phyloP scores from a whole-genome alignment of 1,284 basidiomycete species.

The Rhizoctonia solani region DNA sequence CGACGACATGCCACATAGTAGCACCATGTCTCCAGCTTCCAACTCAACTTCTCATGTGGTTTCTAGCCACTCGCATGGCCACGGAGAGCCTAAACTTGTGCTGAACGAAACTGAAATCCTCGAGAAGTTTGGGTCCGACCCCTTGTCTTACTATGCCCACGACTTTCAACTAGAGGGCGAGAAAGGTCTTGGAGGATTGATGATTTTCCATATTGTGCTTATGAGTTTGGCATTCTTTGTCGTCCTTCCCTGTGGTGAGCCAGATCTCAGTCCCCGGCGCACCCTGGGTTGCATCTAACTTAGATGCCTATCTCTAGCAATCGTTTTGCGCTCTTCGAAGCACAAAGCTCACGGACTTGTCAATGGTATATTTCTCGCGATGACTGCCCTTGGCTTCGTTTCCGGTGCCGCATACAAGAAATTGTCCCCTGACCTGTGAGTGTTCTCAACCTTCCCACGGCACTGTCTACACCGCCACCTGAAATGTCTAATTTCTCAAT shows the following conservation, averaged over 20 bases:
- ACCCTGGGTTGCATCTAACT: neutral
- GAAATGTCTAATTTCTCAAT: constrained; percentile 38
- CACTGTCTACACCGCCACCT: constrained; percentile 8
- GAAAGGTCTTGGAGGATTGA: constrained; percentile 51
- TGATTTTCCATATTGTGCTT: constrained; percentile 65
- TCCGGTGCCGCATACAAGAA: constrained; percentile 70
- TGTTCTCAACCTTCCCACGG: constrained; percentile 44
- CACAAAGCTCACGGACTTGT: constrained; percentile 63
- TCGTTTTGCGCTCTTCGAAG: constrained; percentile 71
- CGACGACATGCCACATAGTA: neutral
- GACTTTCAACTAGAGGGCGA: constrained; percentile 58
- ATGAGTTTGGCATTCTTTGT: constrained; percentile 78
- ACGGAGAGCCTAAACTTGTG: constrained; percentile 56
- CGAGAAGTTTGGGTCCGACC: constrained; percentile 64
- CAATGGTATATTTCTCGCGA: constrained; percentile 62
- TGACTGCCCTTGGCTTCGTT: constrained; percentile 60
- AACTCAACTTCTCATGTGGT: too few relatives aligned
- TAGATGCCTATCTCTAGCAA: constrained; percentile 57
- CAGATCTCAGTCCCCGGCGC: neutral
- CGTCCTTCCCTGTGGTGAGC: constrained; percentile 70
- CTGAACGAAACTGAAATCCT: constrained; percentile 76
- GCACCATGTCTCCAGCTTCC: neutral
- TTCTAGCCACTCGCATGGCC: constrained; percentile 38
- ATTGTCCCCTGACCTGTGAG: constrained; percentile 75
- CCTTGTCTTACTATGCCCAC: constrained; percentile 76